Evolutionary conservation across 345 rosid species (phyloP).

Genomic region (Isatis tinctoria): DNA sequence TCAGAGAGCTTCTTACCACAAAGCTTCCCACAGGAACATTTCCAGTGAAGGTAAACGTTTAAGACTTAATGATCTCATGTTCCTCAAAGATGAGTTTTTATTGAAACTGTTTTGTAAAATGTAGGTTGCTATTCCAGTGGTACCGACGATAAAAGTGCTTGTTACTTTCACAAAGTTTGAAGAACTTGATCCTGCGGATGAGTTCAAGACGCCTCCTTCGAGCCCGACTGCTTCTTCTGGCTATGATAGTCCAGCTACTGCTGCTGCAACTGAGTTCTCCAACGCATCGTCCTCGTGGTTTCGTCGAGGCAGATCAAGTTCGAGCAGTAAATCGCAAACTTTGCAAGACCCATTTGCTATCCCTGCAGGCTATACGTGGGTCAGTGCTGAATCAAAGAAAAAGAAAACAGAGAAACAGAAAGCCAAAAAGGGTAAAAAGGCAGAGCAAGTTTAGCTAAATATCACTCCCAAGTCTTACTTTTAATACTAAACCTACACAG

Average conservation of each 20-base stretch:
- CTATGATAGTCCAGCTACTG: conserved; percentile 62
- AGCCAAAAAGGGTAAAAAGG: conserved; percentile 55
- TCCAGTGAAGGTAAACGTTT: conserved; percentile 73
- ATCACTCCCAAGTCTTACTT: conserved; percentile 21
- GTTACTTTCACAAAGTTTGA: conserved; percentile 92
- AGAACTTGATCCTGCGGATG: conserved; percentile 76
- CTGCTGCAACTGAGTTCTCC: conserved; percentile 32
- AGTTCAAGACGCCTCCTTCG: conserved; percentile 88
- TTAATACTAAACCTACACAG: conserved; percentile 17
- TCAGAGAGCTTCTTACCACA: conserved; percentile 90
- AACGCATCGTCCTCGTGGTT: conserved; percentile 77
- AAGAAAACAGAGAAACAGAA: conserved; percentile 80
- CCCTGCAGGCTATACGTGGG: conserved; percentile 76
- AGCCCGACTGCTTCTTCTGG: conserved; percentile 57
- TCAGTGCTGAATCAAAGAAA: conserved; percentile 77
- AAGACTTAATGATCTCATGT: neutral
- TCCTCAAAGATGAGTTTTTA: neutral
- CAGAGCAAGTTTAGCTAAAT: conserved; percentile 41
- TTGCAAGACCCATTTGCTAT: conserved; percentile 74
- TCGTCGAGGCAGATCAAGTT: conserved; percentile 61
- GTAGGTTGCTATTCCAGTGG: conserved; percentile 97
- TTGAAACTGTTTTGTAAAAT: neutral
- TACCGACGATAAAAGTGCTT: conserved; percentile 86
- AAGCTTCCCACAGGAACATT: conserved; percentile 92
- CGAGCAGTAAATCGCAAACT: conserved; percentile 53